Evolutionary conservation across 2,329 filamentous ascomycete genomes (phyloP).

Genomic region (Epichloe brachyelytri): DNA sequence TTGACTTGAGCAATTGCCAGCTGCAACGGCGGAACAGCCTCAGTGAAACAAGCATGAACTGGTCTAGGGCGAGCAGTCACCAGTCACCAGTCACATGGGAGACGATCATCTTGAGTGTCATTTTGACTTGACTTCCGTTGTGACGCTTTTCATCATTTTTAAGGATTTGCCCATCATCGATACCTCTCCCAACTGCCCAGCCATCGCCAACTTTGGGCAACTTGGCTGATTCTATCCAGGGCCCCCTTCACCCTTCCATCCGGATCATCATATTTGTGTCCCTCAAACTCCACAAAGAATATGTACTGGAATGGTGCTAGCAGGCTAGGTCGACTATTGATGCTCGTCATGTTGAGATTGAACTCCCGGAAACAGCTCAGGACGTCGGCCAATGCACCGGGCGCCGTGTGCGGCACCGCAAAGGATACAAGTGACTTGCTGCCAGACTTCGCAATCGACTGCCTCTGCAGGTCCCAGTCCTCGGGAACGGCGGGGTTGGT

Average conservation of each 20-base stretch:
- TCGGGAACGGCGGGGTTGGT: slow-evolving; percentile 16
- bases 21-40: not conserved
- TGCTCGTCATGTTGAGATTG: slow-evolving; percentile 74
- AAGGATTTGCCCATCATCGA: slow-evolving; percentile 5
- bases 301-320: slow-evolving; percentile 75
- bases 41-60: not conserved
- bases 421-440: slow-evolving; percentile 72
- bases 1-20: not conserved
- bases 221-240: slow-evolving; percentile 41
- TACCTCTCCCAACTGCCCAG: slow-evolving; percentile 51
- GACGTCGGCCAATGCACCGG: slow-evolving; percentile 73
- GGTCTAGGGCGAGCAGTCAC: not conserved
- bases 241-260: slow-evolving; percentile 47
- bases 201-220: slow-evolving; percentile 54
- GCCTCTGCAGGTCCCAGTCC: slow-evolving; percentile 15
- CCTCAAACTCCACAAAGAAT: slow-evolving; percentile 85
- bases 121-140: not conserved
- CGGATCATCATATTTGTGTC: slow-evolving; percentile 37
- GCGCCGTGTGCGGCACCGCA: slow-evolving; percentile 61
- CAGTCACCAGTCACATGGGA: not conserved
- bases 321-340: slow-evolving; percentile 74
- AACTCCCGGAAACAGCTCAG: slow-evolving; percentile 64
- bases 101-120: not conserved
- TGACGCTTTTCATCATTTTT: not conserved
- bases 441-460: slow-evolving; percentile 13